Base-by-base conservation (phyloP, 495 filamentous ascomycete species). In the Neohortaea acidophila region DNA sequence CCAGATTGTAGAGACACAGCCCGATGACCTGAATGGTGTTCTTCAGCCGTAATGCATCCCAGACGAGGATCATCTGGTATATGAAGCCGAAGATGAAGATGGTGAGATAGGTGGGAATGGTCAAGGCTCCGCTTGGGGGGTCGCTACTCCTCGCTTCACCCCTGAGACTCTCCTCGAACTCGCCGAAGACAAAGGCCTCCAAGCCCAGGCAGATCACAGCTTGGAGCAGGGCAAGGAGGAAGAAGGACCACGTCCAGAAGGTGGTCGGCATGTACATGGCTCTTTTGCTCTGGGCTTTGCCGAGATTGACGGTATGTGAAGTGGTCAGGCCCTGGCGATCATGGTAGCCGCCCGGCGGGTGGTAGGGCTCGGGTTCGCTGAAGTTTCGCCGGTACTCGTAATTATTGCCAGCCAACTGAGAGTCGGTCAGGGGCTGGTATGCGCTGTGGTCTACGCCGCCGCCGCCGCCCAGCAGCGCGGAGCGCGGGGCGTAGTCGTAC, bases 1-100 rank as follows among this genome's bases (percentile, higher is more conserved):
- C 86, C 21, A 87, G 51, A 59, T 97, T 94, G 60, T 85, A 92
- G 23, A 87, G 49, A 59, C 87, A 94, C 13, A 97, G 65, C 21
- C 89, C 91, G 51, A 97, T 96, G 55, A 97, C 68, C 59, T 97
- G 89, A 69, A 97, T 97, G 11, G 89, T 97, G 61, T 97, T 97
- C 63, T 94, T 94, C 53, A 86, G 62, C 33, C 84, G 75, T 42
- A 97, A 64, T 2, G 91, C 87, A 68, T 97, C 89, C 62, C 82
- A 94, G 11, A 89, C 78, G 18, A 97, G 64, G 22, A 89, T 57
- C 4, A 96, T 56, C 51, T 94, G 75, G 61, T 96, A 97, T 38
- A 97, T 53, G 59, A 91, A 93, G 36, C 83, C 89, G 59, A 97
- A 93, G 55, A 94, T 91, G 61, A 94, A 91, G n/a, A 97, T 69